phyloP scores from a whole-genome alignment of 2,329 filamentous ascomycete species.

The Diplodia corticola region DNA sequence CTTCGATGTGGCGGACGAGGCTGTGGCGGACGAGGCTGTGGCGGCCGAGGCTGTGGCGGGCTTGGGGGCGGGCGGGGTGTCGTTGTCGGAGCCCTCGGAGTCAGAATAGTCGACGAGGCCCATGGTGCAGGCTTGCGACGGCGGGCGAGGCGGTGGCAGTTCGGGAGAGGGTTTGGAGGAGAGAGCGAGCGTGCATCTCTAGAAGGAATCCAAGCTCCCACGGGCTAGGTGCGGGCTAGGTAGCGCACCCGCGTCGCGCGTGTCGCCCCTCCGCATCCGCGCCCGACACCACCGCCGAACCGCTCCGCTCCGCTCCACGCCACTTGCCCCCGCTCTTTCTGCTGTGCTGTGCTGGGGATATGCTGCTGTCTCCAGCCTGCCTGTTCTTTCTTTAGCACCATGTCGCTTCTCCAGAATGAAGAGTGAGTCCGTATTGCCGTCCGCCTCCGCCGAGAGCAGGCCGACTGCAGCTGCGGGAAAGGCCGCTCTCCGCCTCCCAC shows the following conservation, averaged over 20 bases:
- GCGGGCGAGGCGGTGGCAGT: background rate
- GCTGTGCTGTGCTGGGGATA: background rate
- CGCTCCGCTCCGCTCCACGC: background rate
- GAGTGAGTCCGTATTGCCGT: constrained; percentile 34
- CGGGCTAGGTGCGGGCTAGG: too few relatives aligned
- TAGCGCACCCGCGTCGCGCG: constrained; percentile 17
- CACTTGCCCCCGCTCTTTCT: background rate
- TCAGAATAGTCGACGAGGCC: constrained; percentile 82
- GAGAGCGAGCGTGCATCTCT: background rate
- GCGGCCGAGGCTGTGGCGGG: constrained; percentile 34
- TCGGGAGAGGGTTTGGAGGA: background rate
- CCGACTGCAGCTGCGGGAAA: background rate
- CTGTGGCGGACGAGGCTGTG: constrained; percentile 30
- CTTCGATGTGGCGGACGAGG: constrained; percentile 43
- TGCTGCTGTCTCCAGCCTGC: background rate
- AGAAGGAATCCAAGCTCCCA: constrained; percentile 14
- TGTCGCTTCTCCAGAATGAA: constrained; percentile 49
- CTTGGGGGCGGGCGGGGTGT: constrained; percentile 42
- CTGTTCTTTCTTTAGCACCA: constrained; percentile 27
- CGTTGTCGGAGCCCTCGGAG: constrained; percentile 68
- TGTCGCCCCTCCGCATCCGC: constrained; percentile 15
- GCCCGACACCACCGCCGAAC: background rate
- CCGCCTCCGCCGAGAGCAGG: constrained; percentile 3
- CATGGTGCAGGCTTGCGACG: constrained; percentile 52
- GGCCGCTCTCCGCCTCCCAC: background rate